These are phyloP conservation scores for Turnera subulata DNA, from an alignment of 345 rosid species.

Conservation along the genomic window DNA sequence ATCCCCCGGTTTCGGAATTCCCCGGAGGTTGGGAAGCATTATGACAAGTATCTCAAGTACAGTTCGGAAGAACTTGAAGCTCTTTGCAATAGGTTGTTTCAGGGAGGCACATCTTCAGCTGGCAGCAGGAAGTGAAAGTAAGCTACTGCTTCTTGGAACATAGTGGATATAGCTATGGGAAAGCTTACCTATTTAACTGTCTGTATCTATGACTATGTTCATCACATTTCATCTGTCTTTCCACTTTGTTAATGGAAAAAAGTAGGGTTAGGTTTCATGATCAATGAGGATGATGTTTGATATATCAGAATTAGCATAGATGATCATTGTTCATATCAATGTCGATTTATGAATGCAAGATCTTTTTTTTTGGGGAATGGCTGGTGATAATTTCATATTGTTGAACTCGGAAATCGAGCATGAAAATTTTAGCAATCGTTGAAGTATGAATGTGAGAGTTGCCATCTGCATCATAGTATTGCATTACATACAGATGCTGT, in stretches of 20 bases:
- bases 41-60: constrained; percentile 40
- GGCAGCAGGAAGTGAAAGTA: constrained; percentile 53
- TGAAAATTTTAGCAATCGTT: too few species aligned
- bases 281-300: not conserved
- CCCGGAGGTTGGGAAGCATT: constrained; percentile 54
- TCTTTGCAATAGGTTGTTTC: constrained; percentile 52
- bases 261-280: not conserved
- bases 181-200: not conserved
- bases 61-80: constrained; percentile 50
- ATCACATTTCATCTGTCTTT: not conserved
- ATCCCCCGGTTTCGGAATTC: constrained; percentile 46
- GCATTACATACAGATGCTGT: too few species aligned
- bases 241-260: constrained; percentile 1
- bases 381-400: too few species aligned
- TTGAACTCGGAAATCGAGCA: too few species aligned
- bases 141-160: constrained; percentile 13
- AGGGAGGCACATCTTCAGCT: constrained; percentile 38
- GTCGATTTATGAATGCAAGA: too few species aligned
- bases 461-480: too few species aligned
- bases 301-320: too few species aligned
- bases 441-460: too few species aligned
- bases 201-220: constrained; percentile 11
- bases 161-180: not conserved
- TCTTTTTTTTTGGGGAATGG: too few species aligned
- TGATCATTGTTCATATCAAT: too few species aligned